These are phyloP conservation scores for Pseudopyrenochaeta lycopersici DNA, from an alignment of 2,329 filamentous ascomycete genomes.

Conservation along the genomic window DNA sequence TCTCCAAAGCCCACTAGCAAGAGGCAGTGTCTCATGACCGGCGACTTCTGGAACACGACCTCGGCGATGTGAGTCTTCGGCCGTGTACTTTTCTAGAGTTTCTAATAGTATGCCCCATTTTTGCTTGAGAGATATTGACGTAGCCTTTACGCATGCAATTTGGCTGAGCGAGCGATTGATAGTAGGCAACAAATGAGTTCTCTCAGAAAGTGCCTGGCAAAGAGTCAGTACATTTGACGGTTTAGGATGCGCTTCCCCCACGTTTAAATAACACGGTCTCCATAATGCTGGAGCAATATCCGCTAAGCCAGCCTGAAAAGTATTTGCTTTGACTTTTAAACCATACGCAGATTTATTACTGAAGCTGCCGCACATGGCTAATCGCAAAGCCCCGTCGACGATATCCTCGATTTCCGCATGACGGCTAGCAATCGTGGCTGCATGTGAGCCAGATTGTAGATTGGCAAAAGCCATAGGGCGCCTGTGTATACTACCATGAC, in stretches of 20 bases:
- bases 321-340: constrained; percentile 43
- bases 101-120: constrained; percentile 18
- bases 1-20: constrained; percentile 12
- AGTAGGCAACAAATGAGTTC: constrained; percentile 50
- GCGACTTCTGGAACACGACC: background rate
- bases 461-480: background rate
- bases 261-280: constrained; percentile 47
- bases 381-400: constrained; percentile 48
- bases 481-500: background rate
- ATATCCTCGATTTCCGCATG: constrained; percentile 18
- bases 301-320: constrained; percentile 45
- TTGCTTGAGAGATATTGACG: constrained; percentile 22
- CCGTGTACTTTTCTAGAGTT: background rate
- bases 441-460: background rate
- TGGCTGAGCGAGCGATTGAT: constrained; percentile 46
- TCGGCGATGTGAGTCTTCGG: background rate
- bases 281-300: constrained; percentile 52
- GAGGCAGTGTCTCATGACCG: background rate
- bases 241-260: constrained; percentile 14
- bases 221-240: constrained; percentile 10
- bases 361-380: constrained; percentile 43
- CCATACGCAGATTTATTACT: constrained; percentile 29
- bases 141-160: constrained; percentile 5
- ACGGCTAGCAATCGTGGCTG: background rate
- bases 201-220: constrained; percentile 39